A percentile compares a stretch with the other conserved stretches of the same genome.
Conservation (phyloP, 1,139 yeast genomes). For the Blastobotrys arbuscula region DNA sequence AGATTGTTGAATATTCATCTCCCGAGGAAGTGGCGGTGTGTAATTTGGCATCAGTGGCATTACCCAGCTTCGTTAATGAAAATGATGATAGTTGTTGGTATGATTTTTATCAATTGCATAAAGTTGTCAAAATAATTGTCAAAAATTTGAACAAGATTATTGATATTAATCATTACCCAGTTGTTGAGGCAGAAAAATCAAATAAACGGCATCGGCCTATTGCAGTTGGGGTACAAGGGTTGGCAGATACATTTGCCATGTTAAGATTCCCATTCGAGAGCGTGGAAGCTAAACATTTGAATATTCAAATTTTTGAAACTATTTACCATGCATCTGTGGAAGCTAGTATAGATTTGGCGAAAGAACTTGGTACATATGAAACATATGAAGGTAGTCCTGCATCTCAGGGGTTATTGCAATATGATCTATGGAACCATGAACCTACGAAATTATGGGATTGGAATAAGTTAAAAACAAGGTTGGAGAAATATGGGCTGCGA, state of each 20-base stretch:
- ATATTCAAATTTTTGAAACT: conserved; percentile 72
- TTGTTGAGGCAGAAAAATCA: conserved; percentile 53
- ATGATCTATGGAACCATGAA: conserved; percentile 58
- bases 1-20: conserved; percentile 71
- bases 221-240: conserved; percentile 76
- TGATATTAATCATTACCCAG: conserved; percentile 64
- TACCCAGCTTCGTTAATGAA: conserved; percentile 51
- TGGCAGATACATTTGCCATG: conserved; percentile 64
- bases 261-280: conserved; percentile 67
- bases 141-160: conserved; percentile 61
- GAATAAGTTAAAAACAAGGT: conserved; percentile 50
- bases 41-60: conserved; percentile 72
- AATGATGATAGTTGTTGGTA: conserved; percentile 40
- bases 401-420: conserved; percentile 60
- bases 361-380: conserved; percentile 51
- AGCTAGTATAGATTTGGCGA: conserved; percentile 61
- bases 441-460: conserved; percentile 60
- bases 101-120: conserved; percentile 56
- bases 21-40: conserved; percentile 80
- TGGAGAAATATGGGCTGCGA: conserved; percentile 53
- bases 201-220: conserved; percentile 66
- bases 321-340: conserved; percentile 77
- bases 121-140: conserved; percentile 55
- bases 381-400: conserved; percentile 66
- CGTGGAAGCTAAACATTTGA: conserved; percentile 50